Conservation (phyloP, 768 basidiomycete genomes). For the Pleurotus pulmonarius region DNA sequence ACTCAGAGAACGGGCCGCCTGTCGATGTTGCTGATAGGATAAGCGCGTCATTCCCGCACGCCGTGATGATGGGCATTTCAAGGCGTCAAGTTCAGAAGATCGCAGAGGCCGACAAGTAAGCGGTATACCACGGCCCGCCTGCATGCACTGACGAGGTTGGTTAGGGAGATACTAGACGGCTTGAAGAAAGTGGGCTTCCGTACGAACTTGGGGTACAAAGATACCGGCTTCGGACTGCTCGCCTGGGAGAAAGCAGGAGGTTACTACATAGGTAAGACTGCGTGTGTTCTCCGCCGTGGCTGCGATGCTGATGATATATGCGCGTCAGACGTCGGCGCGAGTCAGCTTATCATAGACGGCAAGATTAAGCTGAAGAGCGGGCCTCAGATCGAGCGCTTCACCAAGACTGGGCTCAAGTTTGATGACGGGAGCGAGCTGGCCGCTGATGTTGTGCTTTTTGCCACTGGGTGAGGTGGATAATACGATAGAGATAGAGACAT, state of each 20-base stretch:
- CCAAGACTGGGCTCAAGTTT: conserved; percentile 40
- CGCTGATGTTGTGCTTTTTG: conserved; percentile 56
- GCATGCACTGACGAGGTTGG: background rate
- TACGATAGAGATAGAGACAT: background rate
- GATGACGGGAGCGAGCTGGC: conserved; percentile 42
- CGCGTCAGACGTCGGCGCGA: conserved; percentile 50
- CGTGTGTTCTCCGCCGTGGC: background rate
- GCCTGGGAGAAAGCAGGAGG: conserved; percentile 31
- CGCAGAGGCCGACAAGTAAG: conserved; percentile 34
- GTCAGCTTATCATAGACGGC: conserved; percentile 58
- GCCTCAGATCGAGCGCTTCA: conserved; percentile 41
- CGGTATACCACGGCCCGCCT: background rate
- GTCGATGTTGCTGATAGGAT: conserved; percentile 49
- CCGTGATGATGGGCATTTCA: conserved; percentile 19
- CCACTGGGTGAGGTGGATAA: conserved; percentile 44
- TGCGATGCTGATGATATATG: too few species aligned
- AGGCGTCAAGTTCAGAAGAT: conserved; percentile 18
- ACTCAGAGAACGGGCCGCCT: conserved; percentile 46
- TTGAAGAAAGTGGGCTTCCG: conserved; percentile 45
- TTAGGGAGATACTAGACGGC: conserved; percentile 31
- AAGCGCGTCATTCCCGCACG: conserved; percentile 42
- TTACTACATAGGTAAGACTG: conserved; percentile 45
- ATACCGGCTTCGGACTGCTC: conserved; percentile 30
- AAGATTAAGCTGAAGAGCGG: conserved; percentile 74
- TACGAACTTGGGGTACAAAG: conserved; percentile 34